A percentile compares a stretch with the other conserved stretches of the same genome.
These are phyloP conservation scores for Phylloporus sp. DNA, from an alignment of 1,284 basidiomycete species.

Conservation along the genomic window DNA sequence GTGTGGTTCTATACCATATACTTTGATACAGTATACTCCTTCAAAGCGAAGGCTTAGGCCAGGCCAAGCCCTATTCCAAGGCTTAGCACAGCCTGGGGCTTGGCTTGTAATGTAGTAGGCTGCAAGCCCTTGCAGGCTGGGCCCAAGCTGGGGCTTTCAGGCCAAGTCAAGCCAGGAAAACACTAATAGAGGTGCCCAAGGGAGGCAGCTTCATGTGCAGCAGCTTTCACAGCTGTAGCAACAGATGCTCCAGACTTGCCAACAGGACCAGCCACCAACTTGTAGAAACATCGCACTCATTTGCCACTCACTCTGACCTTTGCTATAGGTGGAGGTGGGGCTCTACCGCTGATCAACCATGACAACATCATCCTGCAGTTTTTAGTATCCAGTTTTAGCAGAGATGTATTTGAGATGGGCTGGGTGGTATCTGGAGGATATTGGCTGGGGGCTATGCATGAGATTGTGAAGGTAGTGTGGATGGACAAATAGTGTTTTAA, in stretches of 20 bases:
- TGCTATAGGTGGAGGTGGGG: conserved; percentile 26
- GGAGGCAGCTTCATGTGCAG: conserved; percentile 61
- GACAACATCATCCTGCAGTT: conserved; percentile 59
- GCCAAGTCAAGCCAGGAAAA: too few relatives aligned
- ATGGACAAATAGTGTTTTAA: too few relatives aligned
- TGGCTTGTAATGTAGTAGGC: too few relatives aligned
- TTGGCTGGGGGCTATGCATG: conserved; percentile 81
- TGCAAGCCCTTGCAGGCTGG: too few relatives aligned
- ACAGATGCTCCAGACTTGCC: conserved; percentile 50
- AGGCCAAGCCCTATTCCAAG: too few relatives aligned
- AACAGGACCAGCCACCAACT: conserved; percentile 44
- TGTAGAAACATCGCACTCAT: conserved; percentile 48
- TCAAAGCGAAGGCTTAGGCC: too few relatives aligned
- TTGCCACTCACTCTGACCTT: conserved; percentile 57
- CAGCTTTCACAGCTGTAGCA: conserved; percentile 59
- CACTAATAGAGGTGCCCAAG: conserved; percentile 59
- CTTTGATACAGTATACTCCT: too few relatives aligned
- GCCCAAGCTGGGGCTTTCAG: too few relatives aligned
- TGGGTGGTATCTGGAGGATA: conserved; percentile 73
- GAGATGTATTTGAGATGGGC: conserved; percentile 74
- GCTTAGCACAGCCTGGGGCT: too few relatives aligned
- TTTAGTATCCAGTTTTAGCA: conserved; percentile 75
- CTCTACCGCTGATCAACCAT: conserved; percentile 48
- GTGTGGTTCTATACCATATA: too few relatives aligned
- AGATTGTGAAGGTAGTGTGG: conserved; percentile 86